Conservation (phyloP, 2,329 filamentous ascomycete genomes). For the Botrytis paeoniae region DNA sequence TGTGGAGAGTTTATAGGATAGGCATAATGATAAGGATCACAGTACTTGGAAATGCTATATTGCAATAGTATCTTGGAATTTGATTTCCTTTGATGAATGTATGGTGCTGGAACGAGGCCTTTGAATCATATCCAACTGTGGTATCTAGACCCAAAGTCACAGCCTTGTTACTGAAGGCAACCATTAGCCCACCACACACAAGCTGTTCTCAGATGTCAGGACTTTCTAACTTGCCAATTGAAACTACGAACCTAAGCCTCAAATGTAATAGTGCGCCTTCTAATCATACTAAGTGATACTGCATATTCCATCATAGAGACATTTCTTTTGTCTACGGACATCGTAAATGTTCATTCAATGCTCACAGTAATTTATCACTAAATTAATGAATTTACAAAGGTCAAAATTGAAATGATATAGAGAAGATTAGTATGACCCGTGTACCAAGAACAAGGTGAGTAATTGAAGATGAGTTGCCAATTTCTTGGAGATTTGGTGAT, state of each 20-base stretch:
- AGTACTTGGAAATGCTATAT: background rate
- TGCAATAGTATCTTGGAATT: background rate
- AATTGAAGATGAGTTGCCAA: too few relatives aligned
- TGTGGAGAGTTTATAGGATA: background rate
- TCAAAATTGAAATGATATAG: too few relatives aligned
- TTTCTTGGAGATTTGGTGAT: background rate
- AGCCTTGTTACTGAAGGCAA: too few relatives aligned
- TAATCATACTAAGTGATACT: background rate
- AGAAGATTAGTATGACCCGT: background rate
- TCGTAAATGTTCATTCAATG: background rate
- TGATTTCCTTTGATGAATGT: background rate
- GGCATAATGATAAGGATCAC: background rate
- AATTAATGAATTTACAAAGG: accelerated
- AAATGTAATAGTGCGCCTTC: background rate
- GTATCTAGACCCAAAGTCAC: background rate
- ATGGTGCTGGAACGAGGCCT: too few relatives aligned
- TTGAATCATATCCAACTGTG: background rate
- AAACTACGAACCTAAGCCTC: background rate
- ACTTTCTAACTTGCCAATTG: background rate
- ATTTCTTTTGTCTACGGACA: background rate
- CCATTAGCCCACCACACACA: too few relatives aligned
- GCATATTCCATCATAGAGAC: too few relatives aligned
- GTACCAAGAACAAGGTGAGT: background rate
- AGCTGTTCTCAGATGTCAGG: background rate
- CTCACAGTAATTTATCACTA: background rate